Evolutionary conservation across 371 early-diverging fungal genomes (phyloP), one percentile per base, ranked within the genome.

Genomic region (Lichtheimia ramosa): DNA sequence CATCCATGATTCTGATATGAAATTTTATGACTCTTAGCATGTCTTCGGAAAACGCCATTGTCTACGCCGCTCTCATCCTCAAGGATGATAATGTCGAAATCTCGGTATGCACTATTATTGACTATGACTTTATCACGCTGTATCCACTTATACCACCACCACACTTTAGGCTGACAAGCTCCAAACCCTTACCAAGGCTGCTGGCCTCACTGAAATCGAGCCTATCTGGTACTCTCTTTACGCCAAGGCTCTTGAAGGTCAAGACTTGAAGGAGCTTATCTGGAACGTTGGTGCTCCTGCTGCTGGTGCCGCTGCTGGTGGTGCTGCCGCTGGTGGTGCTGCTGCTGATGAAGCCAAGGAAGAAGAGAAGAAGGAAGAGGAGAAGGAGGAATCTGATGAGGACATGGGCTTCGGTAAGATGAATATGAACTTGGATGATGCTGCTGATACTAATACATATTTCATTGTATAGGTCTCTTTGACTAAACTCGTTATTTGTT

Each of bases 31-130:
- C 48, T 53, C 52, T 39, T 69, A 79, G 71, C 73, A 81, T 81
- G 81, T 81, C 81, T 75, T 73, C 88, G 75, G 96, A 96, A 86
- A 87, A 89, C 70, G 97, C 97, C 79, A 85, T 93, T 79, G 92
- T 89, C 69, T 97, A 96, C 92, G 96, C 98, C 65, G 89, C 98
- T 54, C 93, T 97, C 79, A 96, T 97, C 91, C 95, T 98, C 70
- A 87, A 93, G 82, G 98, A 97, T 84, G 98, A 95, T 80, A 89
- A 91, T 73, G 82, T 95, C 77, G 97, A 93, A 68, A 90, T 97
- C 89, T 92, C 97, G 62, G 96, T 94, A 88, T 83, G 92, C 61
- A 62, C 21, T 23, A 59, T 56, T 13, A 56, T 59, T 56, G 25
- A 34, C 34, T 34, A 34, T 8, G 2, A 34, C 34, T 34, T 10